Evolutionary conservation across 179 eudicot genomes (phyloP).

Genomic region (Carnegiea gigantea): DNA sequence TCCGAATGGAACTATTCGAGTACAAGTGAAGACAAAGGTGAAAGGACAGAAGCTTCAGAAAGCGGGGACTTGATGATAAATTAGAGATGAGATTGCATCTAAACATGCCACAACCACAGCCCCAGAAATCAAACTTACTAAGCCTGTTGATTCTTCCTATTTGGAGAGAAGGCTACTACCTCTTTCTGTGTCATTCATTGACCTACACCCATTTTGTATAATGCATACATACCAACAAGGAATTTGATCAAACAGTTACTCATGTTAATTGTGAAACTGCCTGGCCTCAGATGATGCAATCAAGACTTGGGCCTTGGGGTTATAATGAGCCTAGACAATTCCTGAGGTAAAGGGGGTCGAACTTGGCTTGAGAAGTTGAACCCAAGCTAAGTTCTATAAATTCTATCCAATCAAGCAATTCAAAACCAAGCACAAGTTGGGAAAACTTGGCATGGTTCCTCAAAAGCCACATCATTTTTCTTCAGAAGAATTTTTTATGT

Average conservation of each 20-base stretch:
- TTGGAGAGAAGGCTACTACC: not conserved
- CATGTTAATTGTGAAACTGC: not conserved
- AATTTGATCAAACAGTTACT: not conserved
- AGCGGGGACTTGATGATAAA: not conserved
- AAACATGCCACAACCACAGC: not conserved
- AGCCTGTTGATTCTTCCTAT: not conserved
- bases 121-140: not conserved
- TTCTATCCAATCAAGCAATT: not conserved
- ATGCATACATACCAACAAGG: not conserved
- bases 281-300: not conserved
- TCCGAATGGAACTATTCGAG: not conserved
- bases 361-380: not conserved
- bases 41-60: not conserved
- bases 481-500: no score
- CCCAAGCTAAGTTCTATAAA: not conserved
- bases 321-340: not conserved
- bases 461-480: not conserved
- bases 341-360: not conserved
- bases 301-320: not conserved
- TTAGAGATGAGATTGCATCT: not conserved
- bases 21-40: not conserved
- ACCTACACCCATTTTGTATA: not conserved
- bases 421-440: constrained; percentile 1
- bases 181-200: not conserved
- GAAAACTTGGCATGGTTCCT: not conserved